Evolutionary conservation across 345 rosid genomes (phyloP).

Genomic region (Cardamine chenopodiifolia): DNA sequence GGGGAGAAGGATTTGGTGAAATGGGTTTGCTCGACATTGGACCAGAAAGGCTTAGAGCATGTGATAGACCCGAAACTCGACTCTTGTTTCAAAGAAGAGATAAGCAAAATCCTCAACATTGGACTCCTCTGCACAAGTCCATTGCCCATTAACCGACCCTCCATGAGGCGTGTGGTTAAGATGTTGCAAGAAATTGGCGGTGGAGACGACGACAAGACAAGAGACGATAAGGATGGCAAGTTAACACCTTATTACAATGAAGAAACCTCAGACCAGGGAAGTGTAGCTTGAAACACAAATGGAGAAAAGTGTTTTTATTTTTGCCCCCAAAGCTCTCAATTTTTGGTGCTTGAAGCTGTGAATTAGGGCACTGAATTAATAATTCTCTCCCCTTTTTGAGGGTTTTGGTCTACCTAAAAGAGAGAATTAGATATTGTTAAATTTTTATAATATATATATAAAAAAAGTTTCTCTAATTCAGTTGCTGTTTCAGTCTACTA

Average conservation of each 20-base stretch:
- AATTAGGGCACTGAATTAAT: constrained; percentile 35
- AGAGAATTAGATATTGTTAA: constrained; percentile 27
- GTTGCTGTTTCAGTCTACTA: constrained; percentile 14
- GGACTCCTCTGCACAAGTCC: constrained; percentile 88
- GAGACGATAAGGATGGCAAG: constrained; percentile 64
- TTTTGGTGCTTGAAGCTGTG: constrained; percentile 41
- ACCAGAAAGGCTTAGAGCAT: constrained; percentile 80
- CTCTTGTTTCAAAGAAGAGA: constrained; percentile 80
- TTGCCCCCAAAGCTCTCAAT: constrained; percentile 25
- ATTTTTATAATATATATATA: not conserved
- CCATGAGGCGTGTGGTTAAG: constrained; percentile 96
- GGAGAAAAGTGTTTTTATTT: not conserved
- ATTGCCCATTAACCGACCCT: constrained; percentile 88
- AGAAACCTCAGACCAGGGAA: constrained; percentile 78
- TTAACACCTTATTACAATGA: constrained; percentile 87
- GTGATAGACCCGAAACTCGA: constrained; percentile 82
- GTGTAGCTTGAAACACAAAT: constrained; percentile 58
- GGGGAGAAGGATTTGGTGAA: constrained; percentile 96
- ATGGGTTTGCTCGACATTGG: constrained; percentile 82
- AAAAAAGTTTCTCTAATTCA: constrained; percentile 2
- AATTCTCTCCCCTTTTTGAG: constrained; percentile 16
- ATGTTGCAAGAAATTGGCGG: constrained; percentile 75
- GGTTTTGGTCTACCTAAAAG: constrained; percentile 20
- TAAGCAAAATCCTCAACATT: constrained; percentile 81
- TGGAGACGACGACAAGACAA: constrained; percentile 43